Conservation (phyloP, 1,139 yeast species). For the Wickerhamomyces sp. region DNA sequence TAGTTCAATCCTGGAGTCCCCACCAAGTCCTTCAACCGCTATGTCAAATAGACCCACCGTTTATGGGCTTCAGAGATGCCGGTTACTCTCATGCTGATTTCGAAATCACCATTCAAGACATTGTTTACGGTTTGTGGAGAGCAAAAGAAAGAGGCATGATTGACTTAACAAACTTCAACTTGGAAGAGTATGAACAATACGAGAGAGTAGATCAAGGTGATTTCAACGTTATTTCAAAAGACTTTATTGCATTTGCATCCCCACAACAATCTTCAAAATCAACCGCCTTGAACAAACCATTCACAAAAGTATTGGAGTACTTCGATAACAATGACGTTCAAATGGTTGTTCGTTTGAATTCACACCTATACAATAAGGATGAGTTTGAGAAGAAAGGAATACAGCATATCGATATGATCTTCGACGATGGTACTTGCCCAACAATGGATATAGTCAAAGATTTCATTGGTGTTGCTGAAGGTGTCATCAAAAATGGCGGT, state of each 20-base stretch:
- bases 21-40: constrained; percentile 95
- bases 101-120: constrained; percentile 87
- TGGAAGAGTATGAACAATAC: constrained; percentile 90
- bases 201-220: constrained; percentile 98
- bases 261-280: constrained; percentile 65
- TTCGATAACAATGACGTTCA: constrained; percentile 72
- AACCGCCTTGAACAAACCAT: constrained; percentile 56
- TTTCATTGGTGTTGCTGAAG: constrained; percentile 92
- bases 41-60: constrained; percentile 88
- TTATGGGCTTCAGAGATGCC: constrained; percentile 93
- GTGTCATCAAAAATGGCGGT: constrained; percentile 76
- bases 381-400: constrained; percentile 83
- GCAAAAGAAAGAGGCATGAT: constrained; percentile 93
- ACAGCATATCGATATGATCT: constrained; percentile 89
- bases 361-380: constrained; percentile 78
- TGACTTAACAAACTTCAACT: constrained; percentile 80
- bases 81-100: constrained; percentile 96
- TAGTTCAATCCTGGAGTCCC: constrained; percentile 97
- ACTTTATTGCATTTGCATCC: constrained; percentile 95
- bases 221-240: constrained; percentile 85
- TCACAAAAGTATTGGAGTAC: constrained; percentile 72
- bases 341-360: constrained; percentile 85
- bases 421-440: constrained; percentile 98
- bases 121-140: constrained; percentile 95
- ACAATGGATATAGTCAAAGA: constrained; percentile 87